Conservation (phyloP, 352 stramenopile genomes). For the Elongisporangium undulatum region DNA sequence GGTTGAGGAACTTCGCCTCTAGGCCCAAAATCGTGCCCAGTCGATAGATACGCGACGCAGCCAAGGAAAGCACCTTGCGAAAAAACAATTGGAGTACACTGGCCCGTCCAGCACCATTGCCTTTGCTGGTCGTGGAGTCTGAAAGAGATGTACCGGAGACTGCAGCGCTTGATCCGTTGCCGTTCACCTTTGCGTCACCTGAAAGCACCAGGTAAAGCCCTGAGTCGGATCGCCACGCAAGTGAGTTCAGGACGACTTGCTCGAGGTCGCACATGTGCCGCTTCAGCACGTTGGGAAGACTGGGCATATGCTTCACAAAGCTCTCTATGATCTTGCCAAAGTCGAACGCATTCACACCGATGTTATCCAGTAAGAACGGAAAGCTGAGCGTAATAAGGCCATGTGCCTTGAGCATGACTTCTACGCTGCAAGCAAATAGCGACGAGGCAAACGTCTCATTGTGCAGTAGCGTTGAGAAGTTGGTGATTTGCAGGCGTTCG, state of each 20-base stretch:
- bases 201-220: conserved; percentile 62
- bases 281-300: conserved; percentile 70
- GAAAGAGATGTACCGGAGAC: conserved; percentile 4
- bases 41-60: conserved; percentile 72
- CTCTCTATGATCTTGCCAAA: conserved; percentile 86
- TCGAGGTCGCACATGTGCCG: conserved; percentile 85
- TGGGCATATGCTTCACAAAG: conserved; percentile 80
- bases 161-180: neutral
- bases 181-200: conserved; percentile 13
- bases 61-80: conserved; percentile 80
- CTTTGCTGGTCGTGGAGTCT: conserved; percentile 13
- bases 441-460: conserved; percentile 77
- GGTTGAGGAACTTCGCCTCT: conserved; percentile 71
- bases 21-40: conserved; percentile 67
- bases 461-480: conserved; percentile 78
- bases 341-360: conserved; percentile 81
- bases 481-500: conserved; percentile 52
- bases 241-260: conserved; percentile 75
- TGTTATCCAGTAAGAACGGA: conserved; percentile 66
- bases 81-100: conserved; percentile 83
- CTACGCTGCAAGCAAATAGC: conserved; percentile 79
- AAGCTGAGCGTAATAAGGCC: conserved; percentile 85
- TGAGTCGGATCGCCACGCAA: conserved; percentile 70
- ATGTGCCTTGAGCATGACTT: conserved; percentile 82
- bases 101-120: conserved; percentile 14